Evolutionary conservation across 768 basidiomycete species (phyloP).

Genomic region (Candolleomyces aberdarensis): DNA sequence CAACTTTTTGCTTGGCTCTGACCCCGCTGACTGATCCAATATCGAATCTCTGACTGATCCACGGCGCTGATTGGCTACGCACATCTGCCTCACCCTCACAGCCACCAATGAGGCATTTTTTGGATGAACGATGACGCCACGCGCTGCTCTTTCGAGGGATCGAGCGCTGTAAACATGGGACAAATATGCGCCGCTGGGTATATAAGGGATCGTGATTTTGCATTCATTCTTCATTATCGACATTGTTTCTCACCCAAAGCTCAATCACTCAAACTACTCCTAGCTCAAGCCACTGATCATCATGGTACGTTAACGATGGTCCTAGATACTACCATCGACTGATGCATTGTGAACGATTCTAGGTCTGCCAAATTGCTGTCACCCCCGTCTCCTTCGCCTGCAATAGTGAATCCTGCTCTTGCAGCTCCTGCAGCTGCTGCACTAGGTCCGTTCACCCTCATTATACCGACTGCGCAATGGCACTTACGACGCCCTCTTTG

Average conservation of each 20-base stretch:
- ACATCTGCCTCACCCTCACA: constrained; percentile 5
- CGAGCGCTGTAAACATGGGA: not conserved
- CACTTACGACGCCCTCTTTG: not conserved
- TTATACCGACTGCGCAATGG: too few species aligned
- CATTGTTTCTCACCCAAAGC: too few species aligned
- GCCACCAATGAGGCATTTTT: constrained; percentile 1
- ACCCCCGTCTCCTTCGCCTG: constrained; percentile 1
- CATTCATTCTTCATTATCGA: too few species aligned
- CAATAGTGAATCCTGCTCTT: not conserved
- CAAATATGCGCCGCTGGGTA: not conserved
- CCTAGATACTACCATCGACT: not conserved
- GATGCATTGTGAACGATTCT: not conserved
- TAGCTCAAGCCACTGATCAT: not conserved
- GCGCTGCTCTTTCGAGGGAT: not conserved
- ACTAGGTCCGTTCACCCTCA: not conserved
- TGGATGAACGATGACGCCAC: not conserved
- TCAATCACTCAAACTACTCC: too few species aligned
- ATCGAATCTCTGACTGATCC: too few species aligned
- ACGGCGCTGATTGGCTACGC: not conserved
- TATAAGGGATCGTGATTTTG: too few species aligned
- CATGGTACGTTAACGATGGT: not conserved
- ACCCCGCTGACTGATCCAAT: too few species aligned
- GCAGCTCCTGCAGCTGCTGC: not conserved
- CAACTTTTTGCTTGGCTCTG: too few species aligned
- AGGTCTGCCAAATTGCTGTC: not conserved